phyloP scores from a whole-genome alignment of 345 rosid species.

The Populus pruinosa region DNA sequence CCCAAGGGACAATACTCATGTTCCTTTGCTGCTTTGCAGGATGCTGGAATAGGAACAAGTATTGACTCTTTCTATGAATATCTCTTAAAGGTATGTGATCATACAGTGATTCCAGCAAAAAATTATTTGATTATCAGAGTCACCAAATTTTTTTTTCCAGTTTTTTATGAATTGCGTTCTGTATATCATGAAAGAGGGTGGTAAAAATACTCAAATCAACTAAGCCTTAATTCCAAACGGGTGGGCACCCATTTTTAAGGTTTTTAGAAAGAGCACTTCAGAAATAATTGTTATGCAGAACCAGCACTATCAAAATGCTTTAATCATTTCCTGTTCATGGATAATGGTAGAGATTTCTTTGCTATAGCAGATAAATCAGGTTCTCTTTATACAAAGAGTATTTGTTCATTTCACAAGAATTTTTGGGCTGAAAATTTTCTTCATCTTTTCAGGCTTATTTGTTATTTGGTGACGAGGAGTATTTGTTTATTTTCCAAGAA shows the following conservation, averaged over 20 bases:
- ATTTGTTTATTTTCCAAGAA: slow-evolving; percentile 86
- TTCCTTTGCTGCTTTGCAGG: slow-evolving; percentile 54
- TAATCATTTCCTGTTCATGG: too few species aligned
- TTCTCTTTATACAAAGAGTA: background rate
- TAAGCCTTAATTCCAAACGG: background rate
- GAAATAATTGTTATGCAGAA: too few species aligned
- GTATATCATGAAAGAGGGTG: background rate
- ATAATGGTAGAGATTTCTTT: background rate
- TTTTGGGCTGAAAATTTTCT: slow-evolving; percentile 5
- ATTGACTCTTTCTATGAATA: slow-evolving; percentile 97
- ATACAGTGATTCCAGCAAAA: background rate
- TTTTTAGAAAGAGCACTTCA: too few species aligned
- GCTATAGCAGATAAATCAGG: background rate
- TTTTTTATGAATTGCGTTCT: background rate
- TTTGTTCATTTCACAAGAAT: background rate
- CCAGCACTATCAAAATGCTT: too few species aligned
- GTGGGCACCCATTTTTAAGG: background rate
- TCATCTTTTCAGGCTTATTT: slow-evolving; percentile 73
- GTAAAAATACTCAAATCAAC: background rate
- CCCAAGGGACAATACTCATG: background rate
- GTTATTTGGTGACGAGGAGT: slow-evolving; percentile 93
- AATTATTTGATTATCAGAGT: background rate
- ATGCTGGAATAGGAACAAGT: slow-evolving; percentile 99
- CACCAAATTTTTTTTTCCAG: background rate
- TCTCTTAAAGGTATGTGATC: slow-evolving; percentile 67